These are phyloP conservation scores for Cicer bijugum DNA, from an alignment of 306 rosid species.

Conservation along the genomic window DNA sequence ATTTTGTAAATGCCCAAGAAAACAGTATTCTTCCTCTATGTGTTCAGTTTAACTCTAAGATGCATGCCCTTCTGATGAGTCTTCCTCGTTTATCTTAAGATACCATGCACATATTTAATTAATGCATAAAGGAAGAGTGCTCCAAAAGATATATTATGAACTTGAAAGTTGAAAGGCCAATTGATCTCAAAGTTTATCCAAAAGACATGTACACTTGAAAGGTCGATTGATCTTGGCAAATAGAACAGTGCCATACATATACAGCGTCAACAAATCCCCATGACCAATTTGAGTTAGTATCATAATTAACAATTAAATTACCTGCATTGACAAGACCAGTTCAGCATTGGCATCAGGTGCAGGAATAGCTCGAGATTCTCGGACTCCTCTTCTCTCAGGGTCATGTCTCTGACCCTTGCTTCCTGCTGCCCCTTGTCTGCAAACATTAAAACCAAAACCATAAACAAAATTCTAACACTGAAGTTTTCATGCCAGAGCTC, in stretches of 20 bases:
- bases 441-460: constrained; percentile 41
- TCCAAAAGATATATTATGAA: constrained; percentile 3
- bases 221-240: neutral
- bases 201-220: neutral
- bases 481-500: constrained; percentile 27
- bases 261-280: neutral
- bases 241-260: constrained; percentile 5
- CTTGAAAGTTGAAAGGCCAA: constrained; percentile 9
- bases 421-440: constrained; percentile 90
- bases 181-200: neutral
- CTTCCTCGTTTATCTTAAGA: neutral
- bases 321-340: constrained; percentile 92
- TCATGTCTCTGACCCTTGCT: constrained; percentile 81
- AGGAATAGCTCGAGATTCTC: constrained; percentile 90
- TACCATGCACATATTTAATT: neutral
- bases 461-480: constrained; percentile 21
- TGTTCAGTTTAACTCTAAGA: constrained; percentile 5
- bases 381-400: constrained; percentile 73
- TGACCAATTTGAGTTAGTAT: constrained; percentile 7
- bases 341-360: constrained; percentile 99
- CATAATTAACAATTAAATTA: constrained; percentile 44
- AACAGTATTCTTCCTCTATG: neutral
- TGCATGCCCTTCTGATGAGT: neutral
- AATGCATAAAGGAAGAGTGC: constrained; percentile 14
- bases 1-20: constrained; percentile 2